Evolutionary conservation across 495 filamentous ascomycete species (phyloP).

Genomic region (Thozetella sp.): DNA sequence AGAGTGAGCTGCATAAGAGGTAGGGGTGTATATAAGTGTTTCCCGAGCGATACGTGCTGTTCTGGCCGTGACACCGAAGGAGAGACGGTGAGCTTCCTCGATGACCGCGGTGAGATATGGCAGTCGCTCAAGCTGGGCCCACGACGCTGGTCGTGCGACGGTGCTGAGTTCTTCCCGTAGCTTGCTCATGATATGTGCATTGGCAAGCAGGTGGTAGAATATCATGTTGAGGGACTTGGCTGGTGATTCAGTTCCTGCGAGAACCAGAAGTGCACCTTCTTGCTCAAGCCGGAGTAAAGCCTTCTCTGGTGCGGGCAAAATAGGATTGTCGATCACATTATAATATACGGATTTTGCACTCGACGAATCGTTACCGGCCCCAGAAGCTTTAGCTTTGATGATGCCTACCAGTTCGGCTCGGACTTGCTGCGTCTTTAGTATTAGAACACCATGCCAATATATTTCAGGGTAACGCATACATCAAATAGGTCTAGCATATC

Average conservation of each 20-base stretch:
- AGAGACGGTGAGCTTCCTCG: constrained; percentile 23
- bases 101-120: constrained; percentile 24
- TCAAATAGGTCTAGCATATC: constrained; percentile 38
- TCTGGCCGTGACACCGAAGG: constrained; percentile 19
- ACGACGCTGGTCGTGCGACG: constrained; percentile 11
- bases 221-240: constrained; percentile 22
- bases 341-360: not conserved
- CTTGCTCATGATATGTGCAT: constrained; percentile 5
- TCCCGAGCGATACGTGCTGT: not conserved
- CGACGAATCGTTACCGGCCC: not conserved
- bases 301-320: constrained; percentile 33
- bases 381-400: not conserved
- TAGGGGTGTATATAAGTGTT: not conserved
- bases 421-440: too few relatives aligned
- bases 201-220: constrained; percentile 19
- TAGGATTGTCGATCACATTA: constrained; percentile 23
- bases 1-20: constrained; percentile 4
- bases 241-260: constrained; percentile 36
- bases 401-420: not conserved
- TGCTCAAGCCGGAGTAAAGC: constrained; percentile 35
- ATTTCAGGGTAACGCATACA: constrained; percentile 25
- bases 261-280: constrained; percentile 33
- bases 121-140: constrained; percentile 17
- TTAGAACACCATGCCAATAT: too few relatives aligned
- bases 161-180: constrained; percentile 8